Conservation (phyloP, 108 stramenopile genomes). For the Craspedostauros australis region DNA sequence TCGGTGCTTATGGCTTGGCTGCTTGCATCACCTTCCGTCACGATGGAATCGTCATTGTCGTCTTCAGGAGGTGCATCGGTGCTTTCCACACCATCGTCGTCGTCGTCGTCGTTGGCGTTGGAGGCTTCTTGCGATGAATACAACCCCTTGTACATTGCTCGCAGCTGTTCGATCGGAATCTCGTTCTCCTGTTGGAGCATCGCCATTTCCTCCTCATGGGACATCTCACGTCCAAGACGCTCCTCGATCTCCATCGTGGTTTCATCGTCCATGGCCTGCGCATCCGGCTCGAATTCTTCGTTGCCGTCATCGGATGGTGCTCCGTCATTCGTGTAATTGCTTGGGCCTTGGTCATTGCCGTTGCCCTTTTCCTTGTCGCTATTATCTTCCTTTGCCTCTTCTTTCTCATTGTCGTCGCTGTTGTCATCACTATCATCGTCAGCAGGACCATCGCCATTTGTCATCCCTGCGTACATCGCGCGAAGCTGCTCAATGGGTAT, state of each 20-base stretch:
- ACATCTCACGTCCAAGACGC: constrained; percentile 58
- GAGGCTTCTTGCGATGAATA: too few relatives aligned
- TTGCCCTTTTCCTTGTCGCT: too few relatives aligned
- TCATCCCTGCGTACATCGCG: constrained; percentile 42
- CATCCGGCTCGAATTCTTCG: constrained; percentile 27
- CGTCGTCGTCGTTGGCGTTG: not conserved
- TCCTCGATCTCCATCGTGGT: constrained; percentile 73
- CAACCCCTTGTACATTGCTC: constrained; percentile 45
- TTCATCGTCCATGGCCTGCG: constrained; percentile 54
- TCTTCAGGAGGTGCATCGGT: not conserved
- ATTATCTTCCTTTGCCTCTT: not conserved
- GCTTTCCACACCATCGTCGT: not conserved
- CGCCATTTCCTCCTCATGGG: constrained; percentile 59
- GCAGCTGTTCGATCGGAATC: constrained; percentile 71
- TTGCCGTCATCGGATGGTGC: constrained; percentile 17
- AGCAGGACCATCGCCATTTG: not conserved
- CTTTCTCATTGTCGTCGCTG: not conserved
- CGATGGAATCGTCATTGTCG: constrained; percentile 15
- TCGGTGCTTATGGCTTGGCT: not conserved
- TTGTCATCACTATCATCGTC: not conserved
- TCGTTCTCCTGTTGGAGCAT: constrained; percentile 58
- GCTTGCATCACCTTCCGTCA: not conserved
- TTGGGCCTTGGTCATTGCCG: not conserved
- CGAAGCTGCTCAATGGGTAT: constrained; percentile 60
- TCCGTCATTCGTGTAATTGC: not conserved